Conservation (phyloP, 2,329 filamentous ascomycete species). For the Ophiosphaerella narmari region DNA sequence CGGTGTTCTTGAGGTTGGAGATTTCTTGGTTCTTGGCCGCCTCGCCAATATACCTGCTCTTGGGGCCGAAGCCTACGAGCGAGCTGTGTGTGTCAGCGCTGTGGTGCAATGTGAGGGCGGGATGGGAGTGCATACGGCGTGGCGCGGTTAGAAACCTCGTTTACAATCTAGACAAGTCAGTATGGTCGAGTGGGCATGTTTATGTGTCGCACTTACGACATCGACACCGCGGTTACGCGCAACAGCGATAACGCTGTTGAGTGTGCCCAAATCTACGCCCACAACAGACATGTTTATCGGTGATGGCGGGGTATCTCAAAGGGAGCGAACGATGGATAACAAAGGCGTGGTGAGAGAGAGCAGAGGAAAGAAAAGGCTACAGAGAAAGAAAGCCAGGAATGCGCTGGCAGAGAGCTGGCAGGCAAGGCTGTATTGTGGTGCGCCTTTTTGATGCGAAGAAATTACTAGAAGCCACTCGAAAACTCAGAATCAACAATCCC, state of each 20-base stretch:
- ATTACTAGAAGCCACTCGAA: constrained; percentile 3
- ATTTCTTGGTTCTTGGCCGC: constrained; percentile 98
- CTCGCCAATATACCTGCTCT: constrained; percentile 92
- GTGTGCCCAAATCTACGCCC: constrained; percentile 92
- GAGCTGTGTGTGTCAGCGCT: constrained; percentile 56
- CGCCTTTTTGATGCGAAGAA: constrained; percentile 2
- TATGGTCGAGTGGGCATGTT: constrained; percentile 1
- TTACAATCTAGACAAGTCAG: constrained; percentile 75
- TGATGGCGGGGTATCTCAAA: constrained; percentile 35
- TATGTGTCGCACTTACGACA: constrained; percentile 71
- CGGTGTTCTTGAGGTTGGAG: constrained; percentile 99
- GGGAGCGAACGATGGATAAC: constrained; percentile 12
- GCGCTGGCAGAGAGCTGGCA: background rate
- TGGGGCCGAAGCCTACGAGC: constrained; percentile 92
- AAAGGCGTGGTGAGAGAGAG: constrained; percentile 5
- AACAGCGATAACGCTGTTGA: constrained; percentile 97
- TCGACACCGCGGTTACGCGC: constrained; percentile 98
- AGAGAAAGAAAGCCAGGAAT: background rate
- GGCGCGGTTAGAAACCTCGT: constrained; percentile 97
- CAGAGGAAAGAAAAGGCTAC: constrained; percentile 2
- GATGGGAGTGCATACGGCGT: constrained; percentile 77
- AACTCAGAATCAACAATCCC: constrained; percentile 9
- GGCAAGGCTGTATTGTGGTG: background rate
- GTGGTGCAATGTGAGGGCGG: constrained; percentile 14
- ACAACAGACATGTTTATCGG: constrained; percentile 62